A percentile compares a stretch with the other conserved stretches of the same genome.
phyloP scores from a whole-genome alignment of 371 early-diverging fungal species.

The Mortierella sp. region DNA sequence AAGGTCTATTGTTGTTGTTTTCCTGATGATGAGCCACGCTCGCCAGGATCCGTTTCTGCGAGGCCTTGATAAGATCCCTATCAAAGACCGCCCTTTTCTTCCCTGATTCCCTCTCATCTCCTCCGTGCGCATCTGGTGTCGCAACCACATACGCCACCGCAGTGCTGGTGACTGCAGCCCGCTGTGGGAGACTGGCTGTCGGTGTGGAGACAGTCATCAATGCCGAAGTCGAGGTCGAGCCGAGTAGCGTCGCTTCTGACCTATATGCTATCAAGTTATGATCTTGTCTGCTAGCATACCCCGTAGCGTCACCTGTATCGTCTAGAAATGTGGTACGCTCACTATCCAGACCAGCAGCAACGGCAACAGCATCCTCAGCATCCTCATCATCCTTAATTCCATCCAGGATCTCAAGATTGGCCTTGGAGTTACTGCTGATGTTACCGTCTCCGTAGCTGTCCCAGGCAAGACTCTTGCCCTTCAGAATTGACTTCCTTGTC shows the following conservation, averaged over 20 bases:
- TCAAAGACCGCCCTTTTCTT: conserved; percentile 42
- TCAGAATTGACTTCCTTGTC: conserved; percentile 2
- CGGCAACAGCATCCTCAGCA: too few species aligned
- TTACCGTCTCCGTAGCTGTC: neutral
- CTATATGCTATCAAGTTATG: too few species aligned
- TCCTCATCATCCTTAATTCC: neutral
- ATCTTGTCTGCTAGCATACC: too few species aligned
- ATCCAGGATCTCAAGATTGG: conserved; percentile 15
- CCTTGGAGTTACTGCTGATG: conserved; percentile 1
- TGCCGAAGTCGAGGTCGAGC: neutral
- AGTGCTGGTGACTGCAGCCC: conserved; percentile 34
- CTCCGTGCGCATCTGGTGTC: conserved; percentile 19
- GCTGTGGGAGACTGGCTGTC: conserved; percentile 24
- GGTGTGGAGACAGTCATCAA: conserved; percentile 8
- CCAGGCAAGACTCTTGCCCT: conserved; percentile 21
- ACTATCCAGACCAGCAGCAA: conserved; percentile 1
- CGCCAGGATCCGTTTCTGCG: conserved; percentile 48
- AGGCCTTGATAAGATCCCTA: conserved; percentile 38
- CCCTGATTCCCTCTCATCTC: conserved; percentile 13
- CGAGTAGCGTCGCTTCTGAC: neutral
- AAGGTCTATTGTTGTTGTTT: conserved; percentile 8
- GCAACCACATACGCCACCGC: conserved; percentile 51
- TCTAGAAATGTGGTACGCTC: too few species aligned
- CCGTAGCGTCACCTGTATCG: too few species aligned
- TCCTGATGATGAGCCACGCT: conserved; percentile 24